These are phyloP conservation scores for Talaromyces liani DNA, from an alignment of 495 filamentous ascomycete species.

Conservation along the genomic window DNA sequence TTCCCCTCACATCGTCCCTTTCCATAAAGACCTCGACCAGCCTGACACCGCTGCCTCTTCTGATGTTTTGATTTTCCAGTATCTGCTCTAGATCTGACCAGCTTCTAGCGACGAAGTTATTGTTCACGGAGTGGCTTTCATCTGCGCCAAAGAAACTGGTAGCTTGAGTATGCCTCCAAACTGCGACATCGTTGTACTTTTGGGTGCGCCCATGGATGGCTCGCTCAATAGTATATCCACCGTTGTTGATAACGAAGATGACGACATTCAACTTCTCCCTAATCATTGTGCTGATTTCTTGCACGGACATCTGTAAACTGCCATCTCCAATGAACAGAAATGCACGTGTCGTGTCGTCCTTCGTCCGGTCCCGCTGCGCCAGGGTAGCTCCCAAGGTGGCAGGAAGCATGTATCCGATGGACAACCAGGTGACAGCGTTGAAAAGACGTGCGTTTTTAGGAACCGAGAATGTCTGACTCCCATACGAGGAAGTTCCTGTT, in stretches of 20 bases:
- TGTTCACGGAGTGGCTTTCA: conserved; percentile 19
- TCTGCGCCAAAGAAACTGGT: conserved; percentile 36
- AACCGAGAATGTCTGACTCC: conserved; percentile 23
- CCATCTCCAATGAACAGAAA: conserved; percentile 79
- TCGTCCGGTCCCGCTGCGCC: conserved; percentile 24
- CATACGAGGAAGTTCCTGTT: conserved; percentile 32
- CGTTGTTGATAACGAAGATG: conserved; percentile 68
- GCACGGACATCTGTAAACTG: conserved; percentile 68
- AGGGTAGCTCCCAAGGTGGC: conserved; percentile 42
- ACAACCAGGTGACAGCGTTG: conserved; percentile 32
- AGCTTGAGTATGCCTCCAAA: conserved; percentile 50
- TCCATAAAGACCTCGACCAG: conserved; percentile 41
- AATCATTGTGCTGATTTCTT: conserved; percentile 78
- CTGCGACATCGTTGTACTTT: conserved; percentile 64
- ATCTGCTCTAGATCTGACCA: conserved; percentile 30
- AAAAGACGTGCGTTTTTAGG: conserved; percentile 26
- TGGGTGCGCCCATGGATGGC: conserved; percentile 68
- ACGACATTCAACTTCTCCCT: conserved; percentile 58
- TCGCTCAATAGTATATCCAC: conserved; percentile 69
- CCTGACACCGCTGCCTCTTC: conserved; percentile 30
- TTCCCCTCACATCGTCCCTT: conserved; percentile 33
- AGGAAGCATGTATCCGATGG: conserved; percentile 41
- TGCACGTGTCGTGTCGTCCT: conserved; percentile 22
- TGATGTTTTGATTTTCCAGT: conserved; percentile 23
- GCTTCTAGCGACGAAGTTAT: conserved; percentile 23